A percentile compares a stretch with the other conserved stretches of the same genome.
Conservation (phyloP, 2,329 filamentous ascomycete genomes). For the Amauroascus verrucosus region DNA sequence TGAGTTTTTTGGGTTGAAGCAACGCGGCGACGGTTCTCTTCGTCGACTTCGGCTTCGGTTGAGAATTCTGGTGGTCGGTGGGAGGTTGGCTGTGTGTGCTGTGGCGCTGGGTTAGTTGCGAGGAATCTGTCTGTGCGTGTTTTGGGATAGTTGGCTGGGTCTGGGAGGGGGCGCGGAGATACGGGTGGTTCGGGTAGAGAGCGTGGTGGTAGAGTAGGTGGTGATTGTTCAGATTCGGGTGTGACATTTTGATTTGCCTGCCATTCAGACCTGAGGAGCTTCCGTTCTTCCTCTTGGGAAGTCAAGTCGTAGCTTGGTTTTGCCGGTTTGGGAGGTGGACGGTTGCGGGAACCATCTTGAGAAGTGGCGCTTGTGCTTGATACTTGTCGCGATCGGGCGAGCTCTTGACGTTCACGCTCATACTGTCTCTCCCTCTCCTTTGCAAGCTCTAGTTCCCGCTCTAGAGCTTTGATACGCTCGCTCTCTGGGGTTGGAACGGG, state of each 20-base stretch:
- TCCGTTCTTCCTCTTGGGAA: constrained; percentile 52
- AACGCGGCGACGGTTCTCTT: constrained; percentile 45
- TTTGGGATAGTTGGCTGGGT: constrained; percentile 34
- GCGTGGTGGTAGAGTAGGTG: constrained; percentile 19
- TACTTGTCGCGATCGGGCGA: constrained; percentile 24
- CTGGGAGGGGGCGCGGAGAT: constrained; percentile 38
- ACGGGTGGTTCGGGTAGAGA: constrained; percentile 21
- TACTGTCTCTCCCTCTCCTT: constrained; percentile 58
- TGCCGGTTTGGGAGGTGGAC: constrained; percentile 25
- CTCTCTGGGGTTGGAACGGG: constrained; percentile 46
- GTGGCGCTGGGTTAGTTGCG: constrained; percentile 44
- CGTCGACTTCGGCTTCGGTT: constrained; percentile 46
- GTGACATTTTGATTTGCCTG: constrained; percentile 31
- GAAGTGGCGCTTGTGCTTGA: constrained; percentile 4
- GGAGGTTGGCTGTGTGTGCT: constrained; percentile 27
- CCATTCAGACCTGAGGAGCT: constrained; percentile 49
- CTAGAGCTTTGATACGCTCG: constrained; percentile 66
- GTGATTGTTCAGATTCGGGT: constrained; percentile 15
- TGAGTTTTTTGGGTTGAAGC: constrained; percentile 49
- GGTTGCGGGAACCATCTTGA: constrained; percentile 18
- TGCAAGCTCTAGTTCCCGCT: constrained; percentile 59
- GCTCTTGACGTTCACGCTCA: constrained; percentile 49
- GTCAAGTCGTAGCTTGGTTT: constrained; percentile 45
- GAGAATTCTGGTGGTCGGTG: constrained; percentile 39
- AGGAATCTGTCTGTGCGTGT: constrained; percentile 49